Conservation (phyloP, 331 rosid species). For the Acacia concinna region DNA sequence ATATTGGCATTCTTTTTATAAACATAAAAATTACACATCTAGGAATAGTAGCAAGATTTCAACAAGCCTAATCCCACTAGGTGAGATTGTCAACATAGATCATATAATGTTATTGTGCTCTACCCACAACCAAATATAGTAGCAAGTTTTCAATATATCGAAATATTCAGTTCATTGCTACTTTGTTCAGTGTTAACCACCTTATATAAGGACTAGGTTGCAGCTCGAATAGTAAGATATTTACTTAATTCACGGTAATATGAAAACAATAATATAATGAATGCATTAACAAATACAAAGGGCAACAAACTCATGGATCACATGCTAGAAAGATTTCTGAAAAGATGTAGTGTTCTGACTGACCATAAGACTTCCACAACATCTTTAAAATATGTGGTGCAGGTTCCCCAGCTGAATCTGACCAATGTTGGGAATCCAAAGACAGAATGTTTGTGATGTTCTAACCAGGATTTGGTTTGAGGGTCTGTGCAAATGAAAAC, state of each 20-base stretch:
- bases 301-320: conserved; percentile 4
- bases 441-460: conserved; percentile 67
- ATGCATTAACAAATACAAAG: conserved; percentile 6
- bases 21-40: not conserved
- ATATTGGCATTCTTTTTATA: not conserved
- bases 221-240: not conserved
- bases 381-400: conserved; percentile 73
- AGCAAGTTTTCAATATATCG: not conserved
- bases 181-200: not conserved
- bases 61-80: no score
- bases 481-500: conserved; percentile 62
- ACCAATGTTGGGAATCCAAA: conserved; percentile 92
- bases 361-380: conserved; percentile 78
- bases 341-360: conserved; percentile 36
- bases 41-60: not conserved
- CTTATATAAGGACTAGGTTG: not conserved
- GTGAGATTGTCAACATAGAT: no score
- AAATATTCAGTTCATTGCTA: not conserved
- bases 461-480: conserved; percentile 78
- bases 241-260: not conserved
- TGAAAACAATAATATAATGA: conserved; percentile 5
- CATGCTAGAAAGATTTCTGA: conserved; percentile 17
- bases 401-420: conserved; percentile 97
- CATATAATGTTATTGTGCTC: no score
- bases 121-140: no score